Conservation (phyloP, 306 rosid species). For the Phaseolus lunatus region DNA sequence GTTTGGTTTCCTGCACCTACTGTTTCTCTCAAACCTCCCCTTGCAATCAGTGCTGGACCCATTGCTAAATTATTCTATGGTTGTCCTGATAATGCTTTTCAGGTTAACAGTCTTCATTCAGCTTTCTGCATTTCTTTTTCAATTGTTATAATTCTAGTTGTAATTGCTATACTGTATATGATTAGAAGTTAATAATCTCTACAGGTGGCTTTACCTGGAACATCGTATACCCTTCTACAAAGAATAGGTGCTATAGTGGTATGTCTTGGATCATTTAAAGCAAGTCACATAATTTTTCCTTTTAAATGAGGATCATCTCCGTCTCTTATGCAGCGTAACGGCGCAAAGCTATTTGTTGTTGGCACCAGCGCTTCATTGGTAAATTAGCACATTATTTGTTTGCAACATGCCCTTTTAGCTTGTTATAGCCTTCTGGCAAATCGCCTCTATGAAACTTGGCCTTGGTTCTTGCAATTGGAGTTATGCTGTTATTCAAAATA, state of each 20-base stretch:
- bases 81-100: slow-evolving; percentile 98
- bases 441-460: neutral
- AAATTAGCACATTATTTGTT: slow-evolving; percentile 33
- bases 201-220: slow-evolving; percentile 68
- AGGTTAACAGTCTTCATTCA: slow-evolving; percentile 59
- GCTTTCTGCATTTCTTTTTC: slow-evolving; percentile 1
- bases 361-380: slow-evolving; percentile 81
- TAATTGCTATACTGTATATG: neutral
- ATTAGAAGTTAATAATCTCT: slow-evolving; percentile 22
- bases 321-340: slow-evolving; percentile 80
- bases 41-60: slow-evolving; percentile 72
- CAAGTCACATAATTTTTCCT: slow-evolving; percentile 23
- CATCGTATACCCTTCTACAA: slow-evolving; percentile 58
- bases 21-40: slow-evolving; percentile 77
- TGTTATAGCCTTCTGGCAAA: slow-evolving; percentile 12
- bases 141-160: slow-evolving; percentile 1
- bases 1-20: slow-evolving; percentile 96
- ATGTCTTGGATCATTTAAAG: slow-evolving; percentile 53
- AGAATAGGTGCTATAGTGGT: slow-evolving; percentile 79
- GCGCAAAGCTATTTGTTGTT: slow-evolving; percentile 87
- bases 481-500: slow-evolving; percentile 30
- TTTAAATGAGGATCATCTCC: slow-evolving; percentile 46
- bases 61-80: slow-evolving; percentile 83
- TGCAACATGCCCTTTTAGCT: slow-evolving; percentile 5
- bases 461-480: slow-evolving; percentile 24